Conservation (phyloP, 106 monocot species). For the Vanilla planifolia region DNA sequence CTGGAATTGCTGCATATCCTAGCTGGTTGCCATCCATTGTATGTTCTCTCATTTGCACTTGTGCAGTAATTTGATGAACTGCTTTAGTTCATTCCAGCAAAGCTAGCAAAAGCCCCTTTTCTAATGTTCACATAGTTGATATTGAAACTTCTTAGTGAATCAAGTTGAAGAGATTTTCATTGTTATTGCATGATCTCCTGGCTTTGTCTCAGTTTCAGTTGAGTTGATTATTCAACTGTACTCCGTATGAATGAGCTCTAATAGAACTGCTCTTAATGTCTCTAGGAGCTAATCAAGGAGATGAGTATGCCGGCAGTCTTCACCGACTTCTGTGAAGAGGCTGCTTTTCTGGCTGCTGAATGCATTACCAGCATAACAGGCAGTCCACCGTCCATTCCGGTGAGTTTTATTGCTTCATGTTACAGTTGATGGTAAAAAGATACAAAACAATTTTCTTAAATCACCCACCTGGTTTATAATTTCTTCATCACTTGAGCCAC, state of each 20-base stretch:
- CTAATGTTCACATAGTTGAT: too few species aligned
- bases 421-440: too few species aligned
- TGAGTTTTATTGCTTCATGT: conserved; percentile 12
- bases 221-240: too few species aligned
- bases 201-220: background rate
- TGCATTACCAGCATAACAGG: conserved; percentile 54
- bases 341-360: conserved; percentile 56
- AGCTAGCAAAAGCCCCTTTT: too few species aligned
- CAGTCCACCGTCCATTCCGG: conserved; percentile 40
- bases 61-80: background rate
- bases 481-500: too few species aligned
- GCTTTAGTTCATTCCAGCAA: background rate
- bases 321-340: conserved; percentile 96
- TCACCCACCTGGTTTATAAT: too few species aligned
- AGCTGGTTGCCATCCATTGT: conserved; percentile 91
- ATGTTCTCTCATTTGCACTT: conserved; percentile 14
- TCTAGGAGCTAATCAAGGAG: conserved; percentile 61
- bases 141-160: too few species aligned
- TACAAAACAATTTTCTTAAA: too few species aligned
- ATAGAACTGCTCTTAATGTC: conserved; percentile 4
- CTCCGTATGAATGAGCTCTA: too few species aligned
- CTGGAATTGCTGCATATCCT: conserved; percentile 91
- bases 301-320: conserved; percentile 70
- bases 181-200: conserved; percentile 3
- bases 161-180: too few species aligned